phyloP scores from a whole-genome alignment of 441 rosid species.

The Croton laevigatus region DNA sequence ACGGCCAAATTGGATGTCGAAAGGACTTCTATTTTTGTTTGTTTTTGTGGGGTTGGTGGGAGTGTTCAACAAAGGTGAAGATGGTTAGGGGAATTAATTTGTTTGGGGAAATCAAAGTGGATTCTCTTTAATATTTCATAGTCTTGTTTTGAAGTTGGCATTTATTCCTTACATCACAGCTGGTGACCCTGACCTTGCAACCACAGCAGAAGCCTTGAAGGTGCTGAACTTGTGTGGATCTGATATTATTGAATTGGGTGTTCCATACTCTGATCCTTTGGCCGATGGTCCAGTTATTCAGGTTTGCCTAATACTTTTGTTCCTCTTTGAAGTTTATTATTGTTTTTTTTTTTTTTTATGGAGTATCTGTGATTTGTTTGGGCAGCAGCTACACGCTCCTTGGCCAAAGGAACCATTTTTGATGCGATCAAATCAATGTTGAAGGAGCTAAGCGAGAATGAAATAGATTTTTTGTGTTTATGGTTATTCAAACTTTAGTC shows the following conservation, averaged over 20 bases:
- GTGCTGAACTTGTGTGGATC: constrained; percentile 82
- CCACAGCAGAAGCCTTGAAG: constrained; percentile 87
- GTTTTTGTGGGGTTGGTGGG: neutral
- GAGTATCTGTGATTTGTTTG: constrained; percentile 26
- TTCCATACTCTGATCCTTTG: constrained; percentile 90
- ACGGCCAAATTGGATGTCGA: neutral
- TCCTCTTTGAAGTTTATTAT: neutral
- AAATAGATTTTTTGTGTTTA: neutral
- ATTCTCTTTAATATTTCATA: neutral
- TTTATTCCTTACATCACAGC: constrained; percentile 91
- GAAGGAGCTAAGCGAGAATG: constrained; percentile 50
- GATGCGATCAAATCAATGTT: constrained; percentile 69
- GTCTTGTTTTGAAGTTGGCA: constrained; percentile 60
- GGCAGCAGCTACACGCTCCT: constrained; percentile 95
- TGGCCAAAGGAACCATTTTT: constrained; percentile 83
- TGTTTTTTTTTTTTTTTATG: constrained; percentile 8
- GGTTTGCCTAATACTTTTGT: constrained; percentile 35
- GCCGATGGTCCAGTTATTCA: constrained; percentile 99
- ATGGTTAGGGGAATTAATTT: neutral
- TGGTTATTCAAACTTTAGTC: neutral
- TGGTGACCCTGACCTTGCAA: constrained; percentile 93
- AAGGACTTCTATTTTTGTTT: neutral
- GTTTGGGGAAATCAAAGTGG: neutral
- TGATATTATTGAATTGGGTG: constrained; percentile 95
- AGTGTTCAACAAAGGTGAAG: neutral